Percentiles rank a stretch among this genome's conserved stretches.
phyloP scores from a whole-genome alignment of 139 green algal species.

The Micractinium sp. region DNA sequence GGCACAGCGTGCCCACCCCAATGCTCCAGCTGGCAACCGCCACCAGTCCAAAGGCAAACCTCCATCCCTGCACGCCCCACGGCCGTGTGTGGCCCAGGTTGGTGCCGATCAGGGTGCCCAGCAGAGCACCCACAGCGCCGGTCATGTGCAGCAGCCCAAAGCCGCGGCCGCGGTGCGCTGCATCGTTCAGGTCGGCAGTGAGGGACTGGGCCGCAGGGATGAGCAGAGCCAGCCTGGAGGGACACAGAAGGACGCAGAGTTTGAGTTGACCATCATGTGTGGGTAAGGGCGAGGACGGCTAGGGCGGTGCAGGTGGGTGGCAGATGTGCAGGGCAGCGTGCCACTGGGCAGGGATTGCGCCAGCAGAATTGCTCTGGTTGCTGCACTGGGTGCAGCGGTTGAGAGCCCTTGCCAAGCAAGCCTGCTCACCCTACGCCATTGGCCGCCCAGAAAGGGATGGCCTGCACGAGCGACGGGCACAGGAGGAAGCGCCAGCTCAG shows the following conservation, averaged over 20 bases:
- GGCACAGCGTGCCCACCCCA: constrained; percentile 12
- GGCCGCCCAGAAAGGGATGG: constrained; percentile 56
- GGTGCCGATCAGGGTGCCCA: constrained; percentile 62
- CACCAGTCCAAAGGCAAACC: constrained; percentile 54
- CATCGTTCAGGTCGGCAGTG: constrained; percentile 65
- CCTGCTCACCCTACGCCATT: constrained; percentile 60
- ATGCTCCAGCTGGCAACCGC: constrained; percentile 52
- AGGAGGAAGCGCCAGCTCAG: neutral
- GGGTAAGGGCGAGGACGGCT: too few relatives aligned
- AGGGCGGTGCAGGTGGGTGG: neutral
- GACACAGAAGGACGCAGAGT: too few relatives aligned
- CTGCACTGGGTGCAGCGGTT: too few relatives aligned
- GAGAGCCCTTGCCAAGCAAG: neutral
- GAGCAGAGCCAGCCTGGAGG: constrained; percentile 56
- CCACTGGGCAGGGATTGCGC: neutral
- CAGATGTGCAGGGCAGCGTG: neutral
- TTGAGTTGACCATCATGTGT: too few relatives aligned
- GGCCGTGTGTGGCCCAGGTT: constrained; percentile 51
- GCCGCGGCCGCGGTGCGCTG: constrained; percentile 55
- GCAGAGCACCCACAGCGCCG: constrained; percentile 54
- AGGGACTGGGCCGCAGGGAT: constrained; percentile 68
- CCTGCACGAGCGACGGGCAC: constrained; percentile 23
- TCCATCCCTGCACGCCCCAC: constrained; percentile 61
- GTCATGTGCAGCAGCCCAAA: constrained; percentile 73
- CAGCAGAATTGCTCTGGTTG: neutral